Conservation (phyloP, 768 basidiomycete species). For the Lanmaoa rubissima region DNA sequence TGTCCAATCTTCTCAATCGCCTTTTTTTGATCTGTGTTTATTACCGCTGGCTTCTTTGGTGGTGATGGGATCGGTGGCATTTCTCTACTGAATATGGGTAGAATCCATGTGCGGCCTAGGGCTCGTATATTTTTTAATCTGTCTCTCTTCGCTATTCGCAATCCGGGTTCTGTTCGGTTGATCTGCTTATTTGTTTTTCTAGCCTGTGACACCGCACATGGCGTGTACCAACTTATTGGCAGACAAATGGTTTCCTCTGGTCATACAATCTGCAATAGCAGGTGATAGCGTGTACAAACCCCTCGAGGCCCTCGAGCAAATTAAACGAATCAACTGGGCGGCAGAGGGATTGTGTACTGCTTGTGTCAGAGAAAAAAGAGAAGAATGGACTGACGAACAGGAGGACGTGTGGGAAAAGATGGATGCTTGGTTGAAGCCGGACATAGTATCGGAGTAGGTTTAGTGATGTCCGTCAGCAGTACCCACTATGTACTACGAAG, state of each 20-base stretch:
- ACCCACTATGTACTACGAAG: neutral
- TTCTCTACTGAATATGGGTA: neutral
- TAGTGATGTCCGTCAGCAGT: neutral
- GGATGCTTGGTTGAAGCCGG: constrained; percentile 51
- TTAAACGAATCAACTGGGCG: constrained; percentile 60
- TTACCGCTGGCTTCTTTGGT: neutral
- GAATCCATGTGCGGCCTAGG: no score
- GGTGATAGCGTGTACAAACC: constrained; percentile 66
- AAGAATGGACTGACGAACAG: constrained; percentile 68
- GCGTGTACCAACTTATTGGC: constrained; percentile 70
- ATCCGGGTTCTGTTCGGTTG: neutral
- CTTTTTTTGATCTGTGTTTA: neutral
- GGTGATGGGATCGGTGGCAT: neutral
- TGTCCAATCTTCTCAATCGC: constrained; percentile 8
- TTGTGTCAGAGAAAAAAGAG: constrained; percentile 57
- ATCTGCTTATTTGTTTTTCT: neutral
- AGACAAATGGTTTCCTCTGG: constrained; percentile 66
- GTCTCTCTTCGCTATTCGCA: neutral
- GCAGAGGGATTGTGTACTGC: constrained; percentile 54
- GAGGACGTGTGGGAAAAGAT: constrained; percentile 55
- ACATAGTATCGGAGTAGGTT: constrained; percentile 9
- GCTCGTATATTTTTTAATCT: neutral
- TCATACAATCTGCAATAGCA: constrained; percentile 65
- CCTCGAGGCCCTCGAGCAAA: constrained; percentile 63
- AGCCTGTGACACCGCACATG: constrained; percentile 66